Evolutionary conservation across 257 asterid species (phyloP), one percentile per base, ranked within the genome.

Genomic region (Ilex aquifolium): DNA sequence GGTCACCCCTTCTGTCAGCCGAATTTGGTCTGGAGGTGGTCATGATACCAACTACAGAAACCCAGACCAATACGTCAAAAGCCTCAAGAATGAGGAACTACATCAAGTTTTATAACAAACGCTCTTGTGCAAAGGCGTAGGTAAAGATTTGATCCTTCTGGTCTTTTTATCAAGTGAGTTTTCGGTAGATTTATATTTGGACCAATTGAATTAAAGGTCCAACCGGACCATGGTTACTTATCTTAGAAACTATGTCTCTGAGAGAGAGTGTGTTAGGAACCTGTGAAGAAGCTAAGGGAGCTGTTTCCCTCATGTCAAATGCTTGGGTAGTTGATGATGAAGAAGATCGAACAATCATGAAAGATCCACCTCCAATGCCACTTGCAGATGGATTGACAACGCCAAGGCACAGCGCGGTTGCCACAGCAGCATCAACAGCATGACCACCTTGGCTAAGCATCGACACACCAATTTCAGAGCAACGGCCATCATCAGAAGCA

Each of bases 341-440:
- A 0, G 86, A 81, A 60, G 93, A 79, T 54, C 76, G 80, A 57
- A 91, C 91, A 10, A 91, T 82, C 97, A 91, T 88, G 71, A 88
- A 88, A 36, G 68, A 94, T 9, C 96, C 97, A 10, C 97, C 97
- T 13, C 97, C 97, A 2, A 91, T 84, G 36, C 96, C 97, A 66
- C 97, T 88, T 10, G 88, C 76, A 73, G 70, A 65, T 0, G 90
- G 91, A 62, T 80, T 69, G 50, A 91, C 91, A 39, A 88, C 97
- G 12, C 97, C 97, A 3, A 91, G 85, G 72, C 97, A 91, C 1
- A 84, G 31, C 2, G 96, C 91, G 10, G 91, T 76, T 1, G 96
- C 91, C 54, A 91, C 93, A 21, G 96, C 80, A 52, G 96, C 97
- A 84, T 88, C 97, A 59, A 91, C 89, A 3, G 96, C 97, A 68